Conservation (phyloP, 768 basidiomycete genomes). For the Termitomyces sp. region DNA sequence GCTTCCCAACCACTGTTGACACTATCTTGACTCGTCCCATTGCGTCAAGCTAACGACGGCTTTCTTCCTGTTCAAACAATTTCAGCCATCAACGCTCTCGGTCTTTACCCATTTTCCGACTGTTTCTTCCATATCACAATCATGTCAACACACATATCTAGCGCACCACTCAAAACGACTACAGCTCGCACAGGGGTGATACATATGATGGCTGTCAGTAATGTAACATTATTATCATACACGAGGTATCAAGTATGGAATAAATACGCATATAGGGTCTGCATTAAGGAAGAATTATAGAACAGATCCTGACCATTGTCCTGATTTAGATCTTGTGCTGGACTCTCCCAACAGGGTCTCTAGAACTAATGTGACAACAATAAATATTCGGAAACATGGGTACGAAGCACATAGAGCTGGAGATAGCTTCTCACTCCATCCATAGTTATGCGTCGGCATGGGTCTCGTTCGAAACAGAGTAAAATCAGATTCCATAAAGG, state of each 20-base stretch:
- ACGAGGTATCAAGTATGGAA: no score
- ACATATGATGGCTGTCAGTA: background rate
- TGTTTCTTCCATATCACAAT: no score
- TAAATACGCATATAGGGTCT: background rate
- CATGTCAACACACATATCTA: no score
- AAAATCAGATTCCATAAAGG: constrained; percentile 12
- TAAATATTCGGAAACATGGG: background rate
- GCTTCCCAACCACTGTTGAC: no score
- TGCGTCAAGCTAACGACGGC: no score
- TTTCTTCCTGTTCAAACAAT: no score
- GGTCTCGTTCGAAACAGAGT: constrained; percentile 5
- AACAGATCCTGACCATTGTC: background rate
- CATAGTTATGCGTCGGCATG: constrained; percentile 2
- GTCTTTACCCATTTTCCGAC: no score
- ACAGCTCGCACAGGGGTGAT: background rate
- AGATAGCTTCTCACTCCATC: background rate
- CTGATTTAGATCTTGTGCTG: background rate
- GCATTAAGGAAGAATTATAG: background rate
- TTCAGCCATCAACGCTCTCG: no score
- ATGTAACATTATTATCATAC: background rate
- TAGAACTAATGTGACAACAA: background rate
- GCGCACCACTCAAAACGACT: no score
- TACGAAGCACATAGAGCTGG: background rate
- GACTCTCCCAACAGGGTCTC: no score
- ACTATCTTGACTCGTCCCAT: no score